Evolutionary conservation across 2,329 filamentous ascomycete species (phyloP), one percentile per base, ranked within the genome.

Genomic region (Aspergillus versicolor): DNA sequence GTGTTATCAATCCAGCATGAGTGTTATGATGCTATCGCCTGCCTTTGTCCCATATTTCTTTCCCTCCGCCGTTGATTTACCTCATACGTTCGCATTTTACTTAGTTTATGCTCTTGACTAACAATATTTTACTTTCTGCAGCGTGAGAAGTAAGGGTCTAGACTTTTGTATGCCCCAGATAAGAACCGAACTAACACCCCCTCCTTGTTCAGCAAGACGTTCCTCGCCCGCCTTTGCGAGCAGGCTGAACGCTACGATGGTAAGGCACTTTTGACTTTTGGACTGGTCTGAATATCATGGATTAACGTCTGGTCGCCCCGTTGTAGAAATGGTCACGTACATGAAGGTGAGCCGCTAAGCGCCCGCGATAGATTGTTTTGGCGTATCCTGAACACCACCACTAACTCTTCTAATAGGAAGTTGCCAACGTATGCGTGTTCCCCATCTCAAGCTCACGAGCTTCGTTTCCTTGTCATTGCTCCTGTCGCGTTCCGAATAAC

Each of bases 191-290:
- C 73, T 81, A 67, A 81, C 73, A 56, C 44, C 58, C 63, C 63
- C 63, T 58, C 43, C 54, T 52, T 46, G 56, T 49, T 76, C 78
- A 96, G 92, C 89, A 97, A 97, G 89, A 97, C 94, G 77, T 97
- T 97, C 87, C 91, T 97, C 80, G 94, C 94, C 81, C 89, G 94
- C 84, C 92, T 99, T 78, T 97, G 94, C 86, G 94, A 97, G 90
- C 94, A 99, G 88, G 94, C 94, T 78, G 94, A 97, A 87, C 93
- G 93, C 77, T 99, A 99, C 83, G 93, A 99, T 93, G 94, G 84
- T 87, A 77, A 79, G 84, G 57, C 56, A 24, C 27, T 52, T 21
- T 44, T 30, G 37, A 24, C 3, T 47, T n/a, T 22, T 21, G 32
- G 19, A 19, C 15, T 37, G 34, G 17, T 52, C 38, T 50, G 42